phyloP scores from a whole-genome alignment of 352 stramenopile genomes.

The Phytophthora agathidicida region DNA sequence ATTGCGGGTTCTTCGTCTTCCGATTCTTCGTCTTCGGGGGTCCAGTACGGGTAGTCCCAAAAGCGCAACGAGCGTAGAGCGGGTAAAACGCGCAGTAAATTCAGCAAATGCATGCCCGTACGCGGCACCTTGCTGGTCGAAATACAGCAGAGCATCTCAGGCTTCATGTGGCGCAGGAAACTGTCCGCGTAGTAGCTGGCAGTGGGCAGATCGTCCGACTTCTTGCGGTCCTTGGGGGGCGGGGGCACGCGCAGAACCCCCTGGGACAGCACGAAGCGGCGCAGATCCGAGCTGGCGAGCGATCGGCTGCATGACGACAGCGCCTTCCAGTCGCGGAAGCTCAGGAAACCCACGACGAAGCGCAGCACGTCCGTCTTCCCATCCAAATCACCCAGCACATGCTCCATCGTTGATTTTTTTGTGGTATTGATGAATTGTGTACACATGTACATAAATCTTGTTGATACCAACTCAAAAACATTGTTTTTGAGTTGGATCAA shows the following conservation, averaged over 20 bases:
- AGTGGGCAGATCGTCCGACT: constrained; percentile 14
- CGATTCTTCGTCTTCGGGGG: constrained; percentile 16
- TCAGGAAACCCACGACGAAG: constrained; percentile 46
- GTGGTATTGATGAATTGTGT: too few relatives aligned
- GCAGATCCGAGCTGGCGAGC: constrained; percentile 41
- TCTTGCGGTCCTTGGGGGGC: constrained; percentile 6
- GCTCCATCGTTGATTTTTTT: constrained; percentile 21
- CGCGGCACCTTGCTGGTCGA: constrained; percentile 36
- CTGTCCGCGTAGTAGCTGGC: constrained; percentile 43
- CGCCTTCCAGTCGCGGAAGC: constrained; percentile 42
- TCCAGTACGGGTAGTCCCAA: constrained; percentile 51
- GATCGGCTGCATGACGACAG: constrained; percentile 43
- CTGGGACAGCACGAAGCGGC: constrained; percentile 48
- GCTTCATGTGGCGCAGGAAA: constrained; percentile 38
- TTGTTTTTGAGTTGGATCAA: too few relatives aligned
- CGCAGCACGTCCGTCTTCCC: constrained; percentile 51
- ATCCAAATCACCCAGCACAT: constrained; percentile 43
- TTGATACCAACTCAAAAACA: too few relatives aligned
- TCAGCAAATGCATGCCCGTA: constrained; percentile 49
- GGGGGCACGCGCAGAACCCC: constrained; percentile 47
- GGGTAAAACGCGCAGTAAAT: constrained; percentile 41
- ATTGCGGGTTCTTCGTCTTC: constrained; percentile 39
- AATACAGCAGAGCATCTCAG: constrained; percentile 39
- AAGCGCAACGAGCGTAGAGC: constrained; percentile 41
- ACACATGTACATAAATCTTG: too few relatives aligned